Base-by-base conservation (phyloP, 1,139 yeast species). In the Protomyces inouyei region DNA sequence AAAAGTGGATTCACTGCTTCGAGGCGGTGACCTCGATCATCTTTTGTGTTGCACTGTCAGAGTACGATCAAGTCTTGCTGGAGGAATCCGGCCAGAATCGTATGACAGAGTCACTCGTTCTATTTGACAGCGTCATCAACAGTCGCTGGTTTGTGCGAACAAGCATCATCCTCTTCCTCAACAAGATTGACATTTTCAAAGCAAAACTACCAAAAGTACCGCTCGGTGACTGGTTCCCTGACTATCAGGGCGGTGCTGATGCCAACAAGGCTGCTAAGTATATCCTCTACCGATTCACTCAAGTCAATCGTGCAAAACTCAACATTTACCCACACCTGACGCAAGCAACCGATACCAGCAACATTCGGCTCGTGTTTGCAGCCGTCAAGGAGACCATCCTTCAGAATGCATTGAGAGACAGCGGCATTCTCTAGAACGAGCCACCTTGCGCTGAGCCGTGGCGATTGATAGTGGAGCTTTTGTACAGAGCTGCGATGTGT, bases 1-100 rank as follows among this genome's bases (percentile, higher is more conserved):
- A 86, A 70, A 93, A 93, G 74, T 93, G 98, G 98, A 88, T 93
- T 67, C 97, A 92, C 73, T 89, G 96, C 73, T 93, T 95, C 76
- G 95, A 92, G 72, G 90, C 88, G 69, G 91, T 93, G 64, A 88
- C 96, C 0, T 90, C 96, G 1, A 86, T 95, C 1, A 76, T 93
- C 52, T 93, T 91, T 75, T 97, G 93, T n/a, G 83, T 88, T 36
- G 97, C 98, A 0, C 85, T 91, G 46, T 85, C 91, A 56, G 98
- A 93, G 76, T 93, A 89, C 74, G 98, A 93, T 76, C 97, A 93
- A 75, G 86, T 83, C 78, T 76, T 93, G 59, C 89, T 88, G 76
- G 99, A 93, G 75, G 98, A 93, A 74, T 89, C 86, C 70, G 53
- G 60, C n/a, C 66, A 60, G 40, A 92, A 92, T 76, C 81, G 98